Base-by-base conservation (phyloP, 1,284 basidiomycete species). In the Pseudozyma sp. region DNA sequence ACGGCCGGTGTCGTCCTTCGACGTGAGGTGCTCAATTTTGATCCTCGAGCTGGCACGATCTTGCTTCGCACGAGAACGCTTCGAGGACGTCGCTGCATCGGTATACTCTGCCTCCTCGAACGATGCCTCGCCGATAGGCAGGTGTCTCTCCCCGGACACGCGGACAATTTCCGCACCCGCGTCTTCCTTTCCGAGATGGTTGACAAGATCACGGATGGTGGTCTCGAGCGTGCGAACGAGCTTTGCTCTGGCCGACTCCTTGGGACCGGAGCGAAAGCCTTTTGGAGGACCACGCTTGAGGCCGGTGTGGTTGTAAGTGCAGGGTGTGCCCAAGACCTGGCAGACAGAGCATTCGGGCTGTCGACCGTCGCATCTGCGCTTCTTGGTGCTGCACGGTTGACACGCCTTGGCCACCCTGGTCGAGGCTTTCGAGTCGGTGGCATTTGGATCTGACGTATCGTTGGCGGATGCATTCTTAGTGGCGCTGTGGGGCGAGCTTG, bases 341-440 rank as follows among this genome's bases (percentile, higher is more conserved):
- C 79, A 81, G 11, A 81, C 79, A 4, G 74, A 77, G 68, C 79
- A 81, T 30, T 74, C 59, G 9, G 79, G 79, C 30, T 76, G 71
- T 50, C 77, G 75, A 31, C 79, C 79, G 37, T 81, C 79, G 60
- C 79, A 81, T 43, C 78, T 54, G 16, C 80, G 68, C 59, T 81
- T 81, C 61, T 78, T 81, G 46, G 61, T 66, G 55, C 69, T 70
- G 69, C 80, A 81, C 2, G 73, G 73, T 30, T 73, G 65, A 34
- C 80, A 81, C 5, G 80, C 80, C 40, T 80, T 81, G 14, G 73
- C 71, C 5, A 78, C 75, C 8, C 79, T 52, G 1, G 65, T 56
- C 11, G 62, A 69, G 16, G 47, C 49, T 31, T 68, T 76, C 13
- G 50, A 34, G 42, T 69, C 71, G 5, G 14, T 24, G 1, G 44